Conservation (phyloP, 78 protist genomes). For the Dictyostelium capitatum region DNA sequence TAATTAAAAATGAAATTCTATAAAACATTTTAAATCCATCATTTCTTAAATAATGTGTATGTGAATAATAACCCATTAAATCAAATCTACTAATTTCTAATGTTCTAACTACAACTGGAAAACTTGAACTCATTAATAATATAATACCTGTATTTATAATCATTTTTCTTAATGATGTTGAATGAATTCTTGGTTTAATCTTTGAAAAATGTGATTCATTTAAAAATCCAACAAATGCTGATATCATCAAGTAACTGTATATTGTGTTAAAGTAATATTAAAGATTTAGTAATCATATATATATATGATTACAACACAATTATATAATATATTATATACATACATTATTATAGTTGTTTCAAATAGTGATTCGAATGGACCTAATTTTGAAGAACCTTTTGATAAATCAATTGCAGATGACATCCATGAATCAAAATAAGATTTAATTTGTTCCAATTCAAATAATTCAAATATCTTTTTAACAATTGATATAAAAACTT, state of each 20-base stretch:
- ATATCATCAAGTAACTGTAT: constrained; percentile 57
- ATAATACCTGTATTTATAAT: constrained; percentile 67
- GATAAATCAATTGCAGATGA: constrained; percentile 25
- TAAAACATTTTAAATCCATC: constrained; percentile 12
- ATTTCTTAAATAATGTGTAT: constrained; percentile 43
- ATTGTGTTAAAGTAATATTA: too few species aligned
- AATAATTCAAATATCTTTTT: constrained; percentile 23
- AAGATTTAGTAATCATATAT: too few species aligned
- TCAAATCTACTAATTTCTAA: constrained; percentile 73
- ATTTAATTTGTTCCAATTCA: neutral
- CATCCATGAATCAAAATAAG: constrained; percentile 14
- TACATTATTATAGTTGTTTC: constrained; percentile 62
- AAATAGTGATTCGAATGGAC: constrained; percentile 59
- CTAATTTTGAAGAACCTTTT: constrained; percentile 13
- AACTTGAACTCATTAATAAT: constrained; percentile 68
- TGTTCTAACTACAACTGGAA: constrained; percentile 72
- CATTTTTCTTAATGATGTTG: constrained; percentile 53
- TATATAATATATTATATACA: too few species aligned
- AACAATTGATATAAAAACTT: constrained; percentile 18
- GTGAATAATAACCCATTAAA: constrained; percentile 75
- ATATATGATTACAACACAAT: too few species aligned
- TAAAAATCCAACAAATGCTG: constrained; percentile 76
- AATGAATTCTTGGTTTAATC: constrained; percentile 31
- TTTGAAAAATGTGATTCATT: constrained; percentile 10
- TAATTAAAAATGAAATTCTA: constrained; percentile 1